phyloP scores from a whole-genome alignment of 2,329 filamentous ascomycete species.

The Tricladium varicosporioides region DNA sequence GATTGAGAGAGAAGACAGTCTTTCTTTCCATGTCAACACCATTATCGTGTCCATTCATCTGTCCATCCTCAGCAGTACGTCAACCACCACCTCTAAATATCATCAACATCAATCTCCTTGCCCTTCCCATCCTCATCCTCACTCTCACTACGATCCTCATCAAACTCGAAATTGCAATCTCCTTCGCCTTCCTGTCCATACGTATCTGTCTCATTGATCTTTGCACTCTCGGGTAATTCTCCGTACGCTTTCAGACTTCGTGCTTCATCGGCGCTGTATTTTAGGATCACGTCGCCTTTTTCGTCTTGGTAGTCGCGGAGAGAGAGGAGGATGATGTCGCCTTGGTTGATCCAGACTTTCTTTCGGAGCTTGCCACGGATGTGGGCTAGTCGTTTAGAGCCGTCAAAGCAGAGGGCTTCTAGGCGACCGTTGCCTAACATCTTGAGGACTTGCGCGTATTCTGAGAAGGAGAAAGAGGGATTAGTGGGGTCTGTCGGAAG shows the following conservation, averaged over 20 bases:
- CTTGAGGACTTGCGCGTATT: conserved; percentile 86
- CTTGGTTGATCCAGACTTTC: conserved; percentile 99
- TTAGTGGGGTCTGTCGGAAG: conserved; percentile 14
- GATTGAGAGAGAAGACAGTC: conserved; percentile 67
- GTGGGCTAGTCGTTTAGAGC: conserved; percentile 79
- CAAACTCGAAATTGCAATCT: conserved; percentile 98
- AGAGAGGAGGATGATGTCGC: conserved; percentile 86
- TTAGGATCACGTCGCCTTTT: conserved; percentile 90
- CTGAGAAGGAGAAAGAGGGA: conserved; percentile 36
- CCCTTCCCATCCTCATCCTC: conserved; percentile 55
- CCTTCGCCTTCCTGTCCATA: conserved; percentile 90
- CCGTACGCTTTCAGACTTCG: conserved; percentile 94
- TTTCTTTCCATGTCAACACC: conserved; percentile 35
- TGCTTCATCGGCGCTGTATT: conserved; percentile 95
- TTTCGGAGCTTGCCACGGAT: conserved; percentile 96
- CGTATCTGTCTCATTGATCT: conserved; percentile 99
- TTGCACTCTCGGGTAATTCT: conserved; percentile 93
- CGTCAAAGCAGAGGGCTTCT: conserved; percentile 90
- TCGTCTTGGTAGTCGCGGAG: conserved; percentile 92
- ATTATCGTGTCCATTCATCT: not conserved
- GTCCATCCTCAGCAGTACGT: not conserved
- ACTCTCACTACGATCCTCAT: conserved; percentile 75
- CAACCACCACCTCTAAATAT: conserved; percentile 67
- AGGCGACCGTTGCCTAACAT: conserved; percentile 96
- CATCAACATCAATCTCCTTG: conserved; percentile 92